phyloP scores from a whole-genome alignment of 129 eudicot genomes.

The Ambrosia trifida region DNA sequence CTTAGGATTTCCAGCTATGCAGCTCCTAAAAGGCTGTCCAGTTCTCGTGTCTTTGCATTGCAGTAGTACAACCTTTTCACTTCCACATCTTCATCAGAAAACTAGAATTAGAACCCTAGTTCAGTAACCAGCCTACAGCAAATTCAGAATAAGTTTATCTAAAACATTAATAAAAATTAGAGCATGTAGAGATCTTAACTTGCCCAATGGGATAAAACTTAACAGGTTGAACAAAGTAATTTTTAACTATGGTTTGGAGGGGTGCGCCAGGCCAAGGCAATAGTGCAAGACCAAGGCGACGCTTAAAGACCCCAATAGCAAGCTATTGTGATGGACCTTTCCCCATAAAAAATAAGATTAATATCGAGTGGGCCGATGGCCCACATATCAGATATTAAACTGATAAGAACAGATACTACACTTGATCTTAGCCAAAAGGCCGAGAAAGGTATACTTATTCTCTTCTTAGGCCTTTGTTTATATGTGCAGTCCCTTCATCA shows the following conservation, averaged over 20 bases:
- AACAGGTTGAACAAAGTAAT: too few relatives aligned
- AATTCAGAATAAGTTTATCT: too few relatives aligned
- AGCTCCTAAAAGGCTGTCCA: too few relatives aligned
- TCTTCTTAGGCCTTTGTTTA: not conserved
- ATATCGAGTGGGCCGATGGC: slow-evolving; percentile 28
- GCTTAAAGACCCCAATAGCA: slow-evolving; percentile 17
- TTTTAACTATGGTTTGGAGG: not conserved
- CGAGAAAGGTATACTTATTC: slow-evolving; percentile 72
- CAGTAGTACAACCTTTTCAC: too few relatives aligned
- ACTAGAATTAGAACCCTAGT: too few relatives aligned
- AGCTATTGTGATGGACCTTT: slow-evolving; percentile 23
- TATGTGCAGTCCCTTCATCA: not conserved
- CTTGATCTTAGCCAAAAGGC: slow-evolving; percentile 95
- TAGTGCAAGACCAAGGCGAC: slow-evolving; percentile 29
- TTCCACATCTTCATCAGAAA: too few relatives aligned
- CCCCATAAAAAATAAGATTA: slow-evolving; percentile 27
- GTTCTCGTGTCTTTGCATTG: too few relatives aligned
- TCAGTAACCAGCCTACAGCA: too few relatives aligned
- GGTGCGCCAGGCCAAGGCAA: slow-evolving; percentile 18
- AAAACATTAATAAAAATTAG: too few relatives aligned
- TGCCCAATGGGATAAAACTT: not conserved
- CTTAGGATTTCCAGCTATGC: too few relatives aligned
- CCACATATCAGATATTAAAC: slow-evolving; percentile 25
- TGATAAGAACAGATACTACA: slow-evolving; percentile 91
- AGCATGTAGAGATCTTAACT: not conserved